Base-by-base conservation (phyloP, 2,329 filamentous ascomycete species). In the Paecilomyces dactylethromorphus region DNA sequence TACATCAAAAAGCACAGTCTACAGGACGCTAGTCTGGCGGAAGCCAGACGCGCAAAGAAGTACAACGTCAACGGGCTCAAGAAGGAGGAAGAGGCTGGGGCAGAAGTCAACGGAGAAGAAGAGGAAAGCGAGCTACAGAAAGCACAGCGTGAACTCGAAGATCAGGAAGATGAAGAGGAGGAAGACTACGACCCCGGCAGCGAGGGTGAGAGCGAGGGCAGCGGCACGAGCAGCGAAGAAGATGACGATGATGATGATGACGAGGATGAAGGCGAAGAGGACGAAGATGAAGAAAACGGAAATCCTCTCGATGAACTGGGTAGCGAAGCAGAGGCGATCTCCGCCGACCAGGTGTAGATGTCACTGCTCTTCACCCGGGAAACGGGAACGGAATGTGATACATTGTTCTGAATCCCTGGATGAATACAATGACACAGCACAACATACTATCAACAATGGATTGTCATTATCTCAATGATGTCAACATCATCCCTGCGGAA, bases 11-110 rank as follows among this genome's bases (percentile, higher is more conserved):
- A 79, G 31, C 84, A 87, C 65, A 77, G 79, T 5, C 72, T 88
- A 32, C 84, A 87, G 57, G 85, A 88, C 66, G 83, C 84, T 2
- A 86, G 83, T 66, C 77, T 88, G 72, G 85, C 85, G 1, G 84
- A 82, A 26, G 78, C 80, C 32, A 73, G 85, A 39, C 76, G 82
- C 26, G 85, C 85, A 5, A 86, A 86, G 75, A 81, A 79, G 61
- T 79, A 84, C 56, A 85, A 86, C 64, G 76, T 78, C 53, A 78
- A 78, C 78, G 67, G 65, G 2, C 63, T 58, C 8, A 75, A 76
- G 57, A 64, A 63, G 5, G 71, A 68, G 39, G 68, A 69, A 24
- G 67, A 60, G 15, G 62, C 57, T 13, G 59, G 56, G 5, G 66
- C 64, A 3, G 71, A 64, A 2, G 69, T 65, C 8, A 68, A 54